Base-by-base conservation (phyloP, 306 rosid species). In the Vigna mungo region DNA sequence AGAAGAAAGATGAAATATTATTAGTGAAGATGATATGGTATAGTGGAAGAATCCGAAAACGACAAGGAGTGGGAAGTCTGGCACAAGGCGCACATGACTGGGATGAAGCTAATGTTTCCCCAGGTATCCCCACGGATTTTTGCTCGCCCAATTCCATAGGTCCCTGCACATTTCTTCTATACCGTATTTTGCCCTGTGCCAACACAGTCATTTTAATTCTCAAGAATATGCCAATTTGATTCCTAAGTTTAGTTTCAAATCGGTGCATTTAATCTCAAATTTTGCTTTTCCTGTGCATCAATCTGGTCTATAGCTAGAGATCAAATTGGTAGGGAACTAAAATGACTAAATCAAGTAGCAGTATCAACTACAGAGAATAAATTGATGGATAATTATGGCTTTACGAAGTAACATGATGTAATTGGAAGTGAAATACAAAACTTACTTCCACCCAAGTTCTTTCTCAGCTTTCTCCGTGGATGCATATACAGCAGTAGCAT, bases 131-230 rank as follows among this genome's bases (percentile, higher is more conserved):
- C 87, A 86, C 56, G 97, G 96, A 85, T 93, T 90, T 77, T 74
- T 89, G 84, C 85, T 86, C 11, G 89, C 93, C 97, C 97, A 93
- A 5, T 87, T 88, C 97, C 97, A 93, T 67, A 89, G 93, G 81
- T 93, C 97, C 67, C 96, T 85, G 88, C 97, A 93, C 92, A 93
- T 93, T 79, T 90, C 97, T 5, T 79, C 91, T n/a, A 90, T 60
- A 27, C 86, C 83, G 39, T 78, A 78, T 83, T 78, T 83, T 39
- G 86, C 86, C 83, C 86, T 80, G 80, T 11, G 7, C 30, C 20
- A 32, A 20, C 13, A 44, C 49, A 44, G 4, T 44, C 15, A 11
- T 44, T 44, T 44, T 44, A 44, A 44, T 44, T 44, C 49, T 12
- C 49, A 44, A 43, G 0, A 44, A 41, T 2, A 41, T 41, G 46